Percentiles rank a stretch among this genome's conserved stretches.
Evolutionary conservation across 2,329 filamentous ascomycete species (phyloP).

Genomic region (Colletotrichum liaoningense): DNA sequence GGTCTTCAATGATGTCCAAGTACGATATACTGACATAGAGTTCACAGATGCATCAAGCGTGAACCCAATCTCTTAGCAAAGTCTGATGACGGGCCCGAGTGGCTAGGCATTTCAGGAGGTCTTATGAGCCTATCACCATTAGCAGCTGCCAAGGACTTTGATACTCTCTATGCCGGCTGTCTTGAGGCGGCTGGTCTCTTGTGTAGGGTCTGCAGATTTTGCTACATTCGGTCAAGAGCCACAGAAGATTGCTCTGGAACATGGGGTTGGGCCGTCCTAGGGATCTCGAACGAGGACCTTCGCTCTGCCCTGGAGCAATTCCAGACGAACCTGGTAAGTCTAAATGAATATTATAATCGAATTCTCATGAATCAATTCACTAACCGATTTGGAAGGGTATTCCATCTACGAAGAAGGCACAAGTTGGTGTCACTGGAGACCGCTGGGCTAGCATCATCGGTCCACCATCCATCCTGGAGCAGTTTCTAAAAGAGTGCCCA

Average conservation of each 20-base stretch:
- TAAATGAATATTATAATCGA: background rate
- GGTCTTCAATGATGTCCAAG: too few relatives aligned
- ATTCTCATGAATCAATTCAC: too few relatives aligned
- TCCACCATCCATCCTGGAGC: conserved; percentile 13
- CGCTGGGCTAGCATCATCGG: conserved; percentile 13
- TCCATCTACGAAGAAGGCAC: background rate
- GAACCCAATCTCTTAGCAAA: background rate
- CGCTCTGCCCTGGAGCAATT: background rate
- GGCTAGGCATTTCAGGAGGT: conserved; percentile 12
- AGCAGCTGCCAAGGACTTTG: background rate
- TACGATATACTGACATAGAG: background rate
- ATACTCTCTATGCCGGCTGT: background rate
- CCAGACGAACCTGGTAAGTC: background rate
- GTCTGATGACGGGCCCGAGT: background rate
- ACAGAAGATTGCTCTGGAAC: background rate
- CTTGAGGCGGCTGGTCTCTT: background rate
- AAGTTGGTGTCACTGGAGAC: conserved; percentile 6
- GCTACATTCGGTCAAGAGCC: background rate
- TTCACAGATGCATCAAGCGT: background rate
- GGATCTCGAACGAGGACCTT: background rate
- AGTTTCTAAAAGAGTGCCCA: background rate
- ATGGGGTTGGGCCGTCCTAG: conserved; percentile 11
- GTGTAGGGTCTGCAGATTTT: background rate
- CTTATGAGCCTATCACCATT: background rate
- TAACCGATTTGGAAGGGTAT: background rate